phyloP scores from a whole-genome alignment of 257 asterid species.

The Scutellaria baicalensis region DNA sequence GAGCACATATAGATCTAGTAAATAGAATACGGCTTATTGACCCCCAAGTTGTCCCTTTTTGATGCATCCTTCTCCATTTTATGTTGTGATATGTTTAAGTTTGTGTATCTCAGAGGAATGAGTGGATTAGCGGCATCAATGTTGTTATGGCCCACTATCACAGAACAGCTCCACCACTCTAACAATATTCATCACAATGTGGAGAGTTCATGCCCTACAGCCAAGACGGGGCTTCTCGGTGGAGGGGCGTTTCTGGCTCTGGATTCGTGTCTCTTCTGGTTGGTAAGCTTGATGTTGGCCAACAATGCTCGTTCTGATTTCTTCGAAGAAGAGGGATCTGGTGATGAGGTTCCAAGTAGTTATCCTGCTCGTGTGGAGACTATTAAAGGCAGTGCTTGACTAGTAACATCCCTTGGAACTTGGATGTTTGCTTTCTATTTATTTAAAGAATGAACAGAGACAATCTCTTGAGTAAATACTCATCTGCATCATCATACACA shows the following conservation, averaged over 20 bases:
- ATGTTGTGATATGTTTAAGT: neutral
- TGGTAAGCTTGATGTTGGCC: conserved; percentile 83
- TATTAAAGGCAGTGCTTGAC: conserved; percentile 31
- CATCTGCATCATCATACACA: neutral
- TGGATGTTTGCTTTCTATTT: neutral
- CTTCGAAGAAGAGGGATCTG: conserved; percentile 56
- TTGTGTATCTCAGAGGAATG: conserved; percentile 37
- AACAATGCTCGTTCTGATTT: conserved; percentile 73
- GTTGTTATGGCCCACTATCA: conserved; percentile 80
- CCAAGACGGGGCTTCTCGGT: conserved; percentile 93
- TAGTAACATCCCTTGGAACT: neutral
- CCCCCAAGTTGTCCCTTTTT: neutral
- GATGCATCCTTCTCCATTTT: neutral
- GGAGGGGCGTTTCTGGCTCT: conserved; percentile 97
- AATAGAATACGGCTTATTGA: neutral
- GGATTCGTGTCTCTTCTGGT: conserved; percentile 77
- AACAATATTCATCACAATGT: conserved; percentile 57
- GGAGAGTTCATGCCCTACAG: conserved; percentile 80
- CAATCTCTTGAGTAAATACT: neutral
- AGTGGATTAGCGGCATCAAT: conserved; percentile 66
- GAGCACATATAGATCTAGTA: neutral
- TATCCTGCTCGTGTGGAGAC: conserved; percentile 17
- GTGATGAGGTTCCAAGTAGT: conserved; percentile 18
- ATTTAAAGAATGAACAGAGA: neutral
- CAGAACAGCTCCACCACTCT: conserved; percentile 58